phyloP scores from a whole-genome alignment of 2,329 filamentous ascomycete species.

The Fusarium brevicatenulatum region DNA sequence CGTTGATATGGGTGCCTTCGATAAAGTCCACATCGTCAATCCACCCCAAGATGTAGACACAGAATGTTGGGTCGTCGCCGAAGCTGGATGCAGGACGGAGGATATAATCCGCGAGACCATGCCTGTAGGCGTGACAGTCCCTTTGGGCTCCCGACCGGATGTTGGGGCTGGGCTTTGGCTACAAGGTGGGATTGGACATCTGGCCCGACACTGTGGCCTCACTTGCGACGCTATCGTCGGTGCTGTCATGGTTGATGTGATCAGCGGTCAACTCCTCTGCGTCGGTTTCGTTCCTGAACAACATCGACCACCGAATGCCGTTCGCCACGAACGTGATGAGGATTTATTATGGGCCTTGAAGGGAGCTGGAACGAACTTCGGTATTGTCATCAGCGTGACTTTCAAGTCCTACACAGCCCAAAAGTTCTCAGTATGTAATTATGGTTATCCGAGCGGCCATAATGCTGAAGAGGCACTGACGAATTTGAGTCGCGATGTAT shows the following conservation, averaged over 20 bases:
- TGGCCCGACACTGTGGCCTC: slow-evolving; percentile 65
- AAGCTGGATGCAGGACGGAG: slow-evolving; percentile 64
- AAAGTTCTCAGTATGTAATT: slow-evolving; percentile 54
- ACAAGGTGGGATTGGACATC: slow-evolving; percentile 72
- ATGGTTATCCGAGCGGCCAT: slow-evolving; percentile 46
- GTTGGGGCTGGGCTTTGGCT: slow-evolving; percentile 72
- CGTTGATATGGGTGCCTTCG: slow-evolving; percentile 68
- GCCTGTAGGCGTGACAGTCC: slow-evolving; percentile 62
- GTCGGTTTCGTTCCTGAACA: slow-evolving; percentile 62
- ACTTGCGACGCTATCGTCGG: slow-evolving; percentile 70
- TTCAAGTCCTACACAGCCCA: slow-evolving; percentile 59
- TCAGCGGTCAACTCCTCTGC: slow-evolving; percentile 57
- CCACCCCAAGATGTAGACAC: slow-evolving; percentile 20
- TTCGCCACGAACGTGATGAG: slow-evolving; percentile 57
- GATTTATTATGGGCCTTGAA: slow-evolving; percentile 67
- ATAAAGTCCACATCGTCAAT: slow-evolving; percentile 57
- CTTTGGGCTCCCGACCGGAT: slow-evolving; percentile 69
- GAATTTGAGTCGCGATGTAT: slow-evolving; percentile 53
- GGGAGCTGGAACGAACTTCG: slow-evolving; percentile 69
- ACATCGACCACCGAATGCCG: slow-evolving; percentile 53
- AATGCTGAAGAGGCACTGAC: slow-evolving; percentile 48
- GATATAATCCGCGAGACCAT: slow-evolving; percentile 62
- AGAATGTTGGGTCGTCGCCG: slow-evolving; percentile 58
- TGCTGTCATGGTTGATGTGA: slow-evolving; percentile 65
- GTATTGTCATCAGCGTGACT: slow-evolving; percentile 63